Percentiles rank a stretch among this genome's conserved stretches.
Conservation (phyloP, 768 basidiomycete genomes). For the Lactifluus rugatus region DNA sequence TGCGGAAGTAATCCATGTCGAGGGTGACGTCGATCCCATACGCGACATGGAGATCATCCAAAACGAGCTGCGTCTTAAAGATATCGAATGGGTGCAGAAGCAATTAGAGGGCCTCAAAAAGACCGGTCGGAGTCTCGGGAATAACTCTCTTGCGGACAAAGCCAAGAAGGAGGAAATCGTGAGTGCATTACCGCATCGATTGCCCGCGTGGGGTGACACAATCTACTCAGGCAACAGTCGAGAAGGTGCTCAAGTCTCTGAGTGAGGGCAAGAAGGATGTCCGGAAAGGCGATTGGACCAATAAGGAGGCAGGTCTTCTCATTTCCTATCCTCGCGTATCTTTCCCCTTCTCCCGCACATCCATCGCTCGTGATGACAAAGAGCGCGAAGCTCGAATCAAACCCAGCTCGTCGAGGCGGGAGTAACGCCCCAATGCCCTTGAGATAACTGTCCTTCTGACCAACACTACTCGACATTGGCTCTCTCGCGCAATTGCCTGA, state of each 20-base stretch:
- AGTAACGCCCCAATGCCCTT: constrained; percentile 78
- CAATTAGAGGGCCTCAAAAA: constrained; percentile 71
- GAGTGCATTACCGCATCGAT: constrained; percentile 24
- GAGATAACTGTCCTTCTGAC: constrained; percentile 39
- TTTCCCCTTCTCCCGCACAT: constrained; percentile 5
- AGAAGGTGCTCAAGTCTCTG: constrained; percentile 74
- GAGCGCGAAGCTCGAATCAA: constrained; percentile 66
- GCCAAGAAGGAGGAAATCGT: constrained; percentile 96
- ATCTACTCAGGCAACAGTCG: constrained; percentile 56
- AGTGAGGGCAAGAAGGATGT: constrained; percentile 80
- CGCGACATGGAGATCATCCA: constrained; percentile 98
- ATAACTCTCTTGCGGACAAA: constrained; percentile 77
- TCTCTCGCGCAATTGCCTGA: not conserved
- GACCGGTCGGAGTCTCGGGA: constrained; percentile 59
- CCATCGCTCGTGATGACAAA: constrained; percentile 53
- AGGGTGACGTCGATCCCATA: constrained; percentile 91
- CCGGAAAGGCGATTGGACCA: constrained; percentile 87
- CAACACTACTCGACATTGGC: not conserved
- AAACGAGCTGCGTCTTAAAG: constrained; percentile 89
- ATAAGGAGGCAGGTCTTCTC: constrained; percentile 75
- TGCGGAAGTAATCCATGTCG: constrained; percentile 98
- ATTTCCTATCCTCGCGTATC: not conserved
- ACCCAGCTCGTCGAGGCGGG: constrained; percentile 96
- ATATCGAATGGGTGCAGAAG: constrained; percentile 99
- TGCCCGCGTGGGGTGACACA: not conserved